Conservation (phyloP, 164 flowering plant genomes). For the Sextonia rubra region DNA sequence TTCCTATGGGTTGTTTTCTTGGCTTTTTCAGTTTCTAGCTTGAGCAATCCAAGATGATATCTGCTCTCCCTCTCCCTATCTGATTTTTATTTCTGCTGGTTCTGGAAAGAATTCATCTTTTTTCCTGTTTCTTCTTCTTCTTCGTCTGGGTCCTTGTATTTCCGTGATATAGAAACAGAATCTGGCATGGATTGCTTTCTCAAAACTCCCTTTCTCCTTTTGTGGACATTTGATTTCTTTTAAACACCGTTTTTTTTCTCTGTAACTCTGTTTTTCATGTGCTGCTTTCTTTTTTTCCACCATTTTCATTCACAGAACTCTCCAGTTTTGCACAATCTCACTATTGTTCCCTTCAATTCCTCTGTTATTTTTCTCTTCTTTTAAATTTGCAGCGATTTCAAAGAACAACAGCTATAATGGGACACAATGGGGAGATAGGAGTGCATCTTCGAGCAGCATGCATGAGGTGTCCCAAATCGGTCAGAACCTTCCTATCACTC, state of each 20-base stretch:
- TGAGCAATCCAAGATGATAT: neutral
- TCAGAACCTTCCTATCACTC: slow-evolving; percentile 34
- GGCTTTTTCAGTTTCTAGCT: too few relatives aligned
- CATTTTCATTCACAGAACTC: neutral
- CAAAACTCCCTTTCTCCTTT: neutral
- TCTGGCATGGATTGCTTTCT: neutral
- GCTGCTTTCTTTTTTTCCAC: neutral
- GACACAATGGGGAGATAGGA: neutral
- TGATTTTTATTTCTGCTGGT: neutral
- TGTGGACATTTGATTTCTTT: neutral
- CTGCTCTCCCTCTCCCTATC: neutral
- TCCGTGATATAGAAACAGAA: neutral
- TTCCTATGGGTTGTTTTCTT: too few relatives aligned
- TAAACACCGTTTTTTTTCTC: neutral
- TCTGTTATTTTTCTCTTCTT: neutral
- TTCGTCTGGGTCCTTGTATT: neutral
- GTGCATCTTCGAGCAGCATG: neutral
- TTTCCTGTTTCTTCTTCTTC: neutral
- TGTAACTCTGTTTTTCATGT: neutral
- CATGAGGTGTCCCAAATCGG: slow-evolving; percentile 35
- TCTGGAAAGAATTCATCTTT: neutral
- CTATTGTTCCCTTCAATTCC: neutral
- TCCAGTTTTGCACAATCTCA: neutral
- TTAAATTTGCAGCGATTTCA: neutral
- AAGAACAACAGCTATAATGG: neutral